These are phyloP conservation scores for Rhodotorula sp. DNA, from an alignment of 1,284 basidiomycete genomes.

Conservation along the genomic window DNA sequence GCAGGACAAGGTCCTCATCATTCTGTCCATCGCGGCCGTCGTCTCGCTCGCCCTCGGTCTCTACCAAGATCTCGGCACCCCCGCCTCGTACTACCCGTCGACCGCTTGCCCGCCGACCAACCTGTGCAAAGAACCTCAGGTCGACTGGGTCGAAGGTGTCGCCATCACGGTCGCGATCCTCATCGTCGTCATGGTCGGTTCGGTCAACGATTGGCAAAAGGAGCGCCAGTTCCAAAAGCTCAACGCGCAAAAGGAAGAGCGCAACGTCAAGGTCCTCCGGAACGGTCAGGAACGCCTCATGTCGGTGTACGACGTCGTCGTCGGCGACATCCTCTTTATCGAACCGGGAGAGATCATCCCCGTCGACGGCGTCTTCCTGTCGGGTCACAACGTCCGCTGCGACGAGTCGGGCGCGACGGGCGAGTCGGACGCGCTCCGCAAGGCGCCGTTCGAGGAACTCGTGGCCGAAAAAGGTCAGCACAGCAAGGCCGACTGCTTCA, in stretches of 20 bases:
- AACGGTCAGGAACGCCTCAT: conserved; percentile 74
- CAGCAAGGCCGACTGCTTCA: conserved; percentile 83
- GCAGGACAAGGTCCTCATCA: conserved; percentile 58
- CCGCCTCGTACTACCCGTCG: conserved; percentile 57
- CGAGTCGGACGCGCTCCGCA: conserved; percentile 92
- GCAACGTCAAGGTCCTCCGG: conserved; percentile 87
- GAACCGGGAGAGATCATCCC: conserved; percentile 96
- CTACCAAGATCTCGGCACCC: conserved; percentile 68
- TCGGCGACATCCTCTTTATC: conserved; percentile 86
- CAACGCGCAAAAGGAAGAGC: conserved; percentile 94
- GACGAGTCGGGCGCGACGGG: conserved; percentile 97
- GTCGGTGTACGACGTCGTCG: conserved; percentile 86
- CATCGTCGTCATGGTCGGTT: conserved; percentile 84
- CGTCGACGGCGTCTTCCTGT: conserved; percentile 90
- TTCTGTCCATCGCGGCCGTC: conserved; percentile 86
- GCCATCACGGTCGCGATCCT: conserved; percentile 87
- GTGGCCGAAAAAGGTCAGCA: conserved; percentile 48
- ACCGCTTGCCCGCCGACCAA: conserved; percentile 47
- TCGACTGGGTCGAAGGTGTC: conserved; percentile 98
- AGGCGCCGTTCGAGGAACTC: conserved; percentile 77
- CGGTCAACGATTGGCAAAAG: conserved; percentile 94
- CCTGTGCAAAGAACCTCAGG: conserved; percentile 48
- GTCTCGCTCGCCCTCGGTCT: conserved; percentile 91
- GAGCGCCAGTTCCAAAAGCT: conserved; percentile 90
- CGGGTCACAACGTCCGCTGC: conserved; percentile 90